Percentiles rank a stretch among this genome's conserved stretches.
These are phyloP conservation scores for Crithidia fasciculata DNA, from an alignment of 208 protist species.

Conservation along the genomic window DNA sequence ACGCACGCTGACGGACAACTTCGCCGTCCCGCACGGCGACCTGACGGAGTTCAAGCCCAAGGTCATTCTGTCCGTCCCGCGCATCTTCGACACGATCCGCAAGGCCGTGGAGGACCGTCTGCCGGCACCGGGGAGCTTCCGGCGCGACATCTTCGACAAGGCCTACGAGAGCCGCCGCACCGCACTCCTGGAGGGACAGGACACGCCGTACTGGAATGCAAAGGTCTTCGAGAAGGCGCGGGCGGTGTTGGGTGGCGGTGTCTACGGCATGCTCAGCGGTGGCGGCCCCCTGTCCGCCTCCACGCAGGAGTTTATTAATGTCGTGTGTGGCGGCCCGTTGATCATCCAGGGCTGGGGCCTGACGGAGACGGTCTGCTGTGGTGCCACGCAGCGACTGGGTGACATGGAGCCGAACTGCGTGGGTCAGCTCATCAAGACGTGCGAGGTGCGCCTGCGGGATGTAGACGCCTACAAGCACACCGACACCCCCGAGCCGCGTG, in stretches of 20 bases:
- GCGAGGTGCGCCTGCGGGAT: slow-evolving; percentile 92
- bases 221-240: slow-evolving; percentile 68
- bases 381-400: slow-evolving; percentile 55
- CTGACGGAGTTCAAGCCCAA: slow-evolving; percentile 60
- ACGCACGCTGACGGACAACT: slow-evolving; percentile 73
- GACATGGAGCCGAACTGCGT: slow-evolving; percentile 55
- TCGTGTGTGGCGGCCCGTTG: slow-evolving; percentile 55
- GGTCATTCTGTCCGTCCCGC: slow-evolving; percentile 78
- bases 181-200: slow-evolving; percentile 69
- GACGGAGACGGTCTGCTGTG: slow-evolving; percentile 82
- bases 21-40: slow-evolving; percentile 81
- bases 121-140: slow-evolving; percentile 53
- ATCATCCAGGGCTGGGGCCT: slow-evolving; percentile 88
- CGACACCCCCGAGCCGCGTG: slow-evolving; percentile 63
- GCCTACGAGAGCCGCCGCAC: slow-evolving; percentile 60
- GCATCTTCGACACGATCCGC: slow-evolving; percentile 89
- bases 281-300: slow-evolving; percentile 72
- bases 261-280: slow-evolving; percentile 66
- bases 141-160: slow-evolving; percentile 73
- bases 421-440: slow-evolving; percentile 62
- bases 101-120: slow-evolving; percentile 74
- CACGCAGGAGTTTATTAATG: slow-evolving; percentile 88
- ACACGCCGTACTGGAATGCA: slow-evolving; percentile 86
- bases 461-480: slow-evolving; percentile 82
- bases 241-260: slow-evolving; percentile 64